Base-by-base conservation (phyloP, 805 yeast genomes). In the Priceomyces melissophilus region DNA sequence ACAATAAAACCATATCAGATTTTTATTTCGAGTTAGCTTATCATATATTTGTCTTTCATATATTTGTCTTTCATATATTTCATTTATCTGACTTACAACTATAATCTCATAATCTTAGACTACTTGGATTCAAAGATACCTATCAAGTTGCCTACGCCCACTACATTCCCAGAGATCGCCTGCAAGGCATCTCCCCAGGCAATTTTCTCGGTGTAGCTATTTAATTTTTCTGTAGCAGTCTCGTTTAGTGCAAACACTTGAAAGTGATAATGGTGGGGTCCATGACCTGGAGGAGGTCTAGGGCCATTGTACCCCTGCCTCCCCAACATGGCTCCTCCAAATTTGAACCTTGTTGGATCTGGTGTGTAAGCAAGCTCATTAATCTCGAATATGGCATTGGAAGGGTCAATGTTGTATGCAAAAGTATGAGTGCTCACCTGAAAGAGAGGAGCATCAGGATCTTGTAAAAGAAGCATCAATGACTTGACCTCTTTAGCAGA, bases 241-340 rank as follows among this genome's bases (percentile, higher is more conserved):
- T 43, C 39, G 27, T 43, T 41, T n/a, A 50, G 20, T 11, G 47
- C 53, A 29, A 46, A 46, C 8, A 43, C 42, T 34, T 48, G 53
- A 35, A 50, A 50, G n/a, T 41, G 30, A 30, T 50, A 50, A 6
- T 46, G 27, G 32, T 46, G 54, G 14, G 31, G 38, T 2, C 54
- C 54, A 31, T 50, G 53, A 1, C 43, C 48, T 1, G 46, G 39
- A 10, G 42, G 38, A 1, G 53, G 53, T 2, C 49, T 30, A 2
- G 50, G 47, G 12, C 53, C 53, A 11, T 34, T 15, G 20, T 39
- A 49, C 11, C 48, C 47, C 7, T 32, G 17, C 11, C 31, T 14
- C 3, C 40, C 41, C 10, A 14, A 9, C n/a, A 30, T 16, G 10
- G 36, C 37, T 5, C 15, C 13, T 23, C 49, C 53, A 28, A 43